Percentiles rank a stretch among this genome's conserved stretches.
phyloP scores from a whole-genome alignment of 441 rosid species.

The Gossypium trilobum region DNA sequence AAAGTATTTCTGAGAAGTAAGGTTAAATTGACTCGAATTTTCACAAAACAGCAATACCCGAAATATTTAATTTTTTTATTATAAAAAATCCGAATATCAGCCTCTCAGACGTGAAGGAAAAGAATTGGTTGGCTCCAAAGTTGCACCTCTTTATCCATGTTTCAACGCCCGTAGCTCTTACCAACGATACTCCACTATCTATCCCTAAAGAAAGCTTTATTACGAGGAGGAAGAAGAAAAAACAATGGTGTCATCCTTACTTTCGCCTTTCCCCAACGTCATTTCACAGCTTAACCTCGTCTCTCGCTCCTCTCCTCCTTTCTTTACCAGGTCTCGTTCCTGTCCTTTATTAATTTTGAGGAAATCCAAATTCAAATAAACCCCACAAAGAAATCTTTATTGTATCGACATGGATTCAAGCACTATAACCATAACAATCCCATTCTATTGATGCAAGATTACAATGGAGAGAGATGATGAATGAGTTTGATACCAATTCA shows the following conservation, averaged over 20 bases:
- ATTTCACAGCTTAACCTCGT: background rate
- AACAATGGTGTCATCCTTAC: background rate
- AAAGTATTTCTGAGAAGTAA: accelerated
- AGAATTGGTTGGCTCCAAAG: background rate
- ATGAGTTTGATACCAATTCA: background rate
- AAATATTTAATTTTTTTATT: no score
- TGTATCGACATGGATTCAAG: no score
- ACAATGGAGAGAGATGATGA: background rate
- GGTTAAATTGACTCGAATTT: no score
- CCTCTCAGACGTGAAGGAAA: background rate
- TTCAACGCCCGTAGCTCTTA: background rate
- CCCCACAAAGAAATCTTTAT: no score
- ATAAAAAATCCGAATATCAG: no score
- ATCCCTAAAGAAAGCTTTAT: background rate
- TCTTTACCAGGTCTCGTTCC: background rate
- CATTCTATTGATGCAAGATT: no score
- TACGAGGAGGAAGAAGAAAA: background rate
- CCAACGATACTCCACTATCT: background rate
- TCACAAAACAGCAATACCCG: no score
- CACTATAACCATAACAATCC: no score
- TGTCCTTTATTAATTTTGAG: background rate
- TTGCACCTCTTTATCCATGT: background rate
- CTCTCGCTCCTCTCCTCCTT: background rate
- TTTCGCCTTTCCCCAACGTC: background rate
- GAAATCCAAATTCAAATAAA: no score